Evolutionary conservation across 2,329 filamentous ascomycete genomes (phyloP), one percentile per base, ranked within the genome.

Genomic region (Colletotrichum liaoningense): DNA sequence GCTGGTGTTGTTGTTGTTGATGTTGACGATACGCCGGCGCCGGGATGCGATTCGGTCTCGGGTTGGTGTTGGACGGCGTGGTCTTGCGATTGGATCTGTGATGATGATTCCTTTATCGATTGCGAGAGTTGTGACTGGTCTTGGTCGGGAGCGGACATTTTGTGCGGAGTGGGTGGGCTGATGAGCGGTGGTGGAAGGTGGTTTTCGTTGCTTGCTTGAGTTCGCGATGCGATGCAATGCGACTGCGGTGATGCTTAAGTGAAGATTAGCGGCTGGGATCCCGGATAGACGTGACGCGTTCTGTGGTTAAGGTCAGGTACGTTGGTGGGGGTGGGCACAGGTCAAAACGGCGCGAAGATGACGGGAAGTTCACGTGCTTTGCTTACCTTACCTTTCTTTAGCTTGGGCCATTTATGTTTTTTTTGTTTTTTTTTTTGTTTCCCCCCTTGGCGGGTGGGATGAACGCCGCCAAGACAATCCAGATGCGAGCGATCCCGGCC

Each of bases 81-180:
- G 46, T 35, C 28, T 33, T 63, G 60, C 42, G 60, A 14, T 46
- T 54, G 60, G 6, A 12, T 33, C 52, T 63, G 60, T 33, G 26
- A 33, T 16, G 26, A 22, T 30, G 28, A 38, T 19, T 35, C 38
- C 16, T n/a, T 42, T 14, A 52, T 46, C 24, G 28, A 19, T 46
- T 33, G 60, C 3, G 60, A 14, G n/a, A 26, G 19, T 6, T 63
- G 42, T 19, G 22, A 26, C 26, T 63, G 49, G 19, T 54, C n/a
- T 63, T 63, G 60, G 22, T 33, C 60, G 16, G 28, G 26, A n/a
- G 60, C 60, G 42, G 46, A 35, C 60, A 63, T 63, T 35, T 3
- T 52, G 60, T n/a, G 28, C 6, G 1, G 19, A 49, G 19, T 7
- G 9, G 38, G 38, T 16, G 38, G 38, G 11, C 5, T 38, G 35